Evolutionary conservation across 495 filamentous ascomycete genomes (phyloP).

Genomic region (Wilcoxina mikolae): DNA sequence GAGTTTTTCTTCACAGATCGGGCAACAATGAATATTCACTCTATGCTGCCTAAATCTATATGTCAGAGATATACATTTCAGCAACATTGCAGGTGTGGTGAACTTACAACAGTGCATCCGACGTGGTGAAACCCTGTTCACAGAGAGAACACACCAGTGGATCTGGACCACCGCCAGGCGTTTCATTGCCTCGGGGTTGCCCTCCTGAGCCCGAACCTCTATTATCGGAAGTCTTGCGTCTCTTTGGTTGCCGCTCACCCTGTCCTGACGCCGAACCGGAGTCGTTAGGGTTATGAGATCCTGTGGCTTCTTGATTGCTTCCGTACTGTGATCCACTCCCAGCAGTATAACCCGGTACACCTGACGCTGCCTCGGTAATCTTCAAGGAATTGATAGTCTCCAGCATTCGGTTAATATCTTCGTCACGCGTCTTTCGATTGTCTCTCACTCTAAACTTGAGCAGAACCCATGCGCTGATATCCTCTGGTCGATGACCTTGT

Average conservation of each 20-base stretch:
- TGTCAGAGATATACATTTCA: not conserved
- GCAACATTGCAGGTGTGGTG: not conserved
- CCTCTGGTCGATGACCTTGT: not conserved
- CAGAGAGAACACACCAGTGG: not conserved
- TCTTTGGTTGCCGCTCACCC: not conserved
- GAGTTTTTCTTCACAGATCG: not conserved
- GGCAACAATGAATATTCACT: not conserved
- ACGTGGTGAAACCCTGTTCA: not conserved
- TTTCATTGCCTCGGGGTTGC: not conserved
- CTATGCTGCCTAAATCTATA: not conserved
- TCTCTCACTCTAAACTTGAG: not conserved
- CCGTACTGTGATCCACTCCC: not conserved
- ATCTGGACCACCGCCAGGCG: not conserved
- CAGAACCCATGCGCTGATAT: not conserved
- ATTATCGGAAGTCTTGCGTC: not conserved
- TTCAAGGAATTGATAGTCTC: not conserved
- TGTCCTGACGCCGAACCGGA: not conserved
- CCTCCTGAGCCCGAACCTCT: not conserved
- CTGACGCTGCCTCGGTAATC: not conserved
- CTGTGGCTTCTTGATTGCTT: not conserved
- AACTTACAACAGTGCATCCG: not conserved
- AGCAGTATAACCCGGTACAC: not conserved
- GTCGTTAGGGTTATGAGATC: not conserved
- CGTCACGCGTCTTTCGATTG: not conserved
- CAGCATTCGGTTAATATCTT: not conserved